Evolutionary conservation across 2,329 filamentous ascomycete species (phyloP).

Genomic region (Coniochaeta prunicola): DNA sequence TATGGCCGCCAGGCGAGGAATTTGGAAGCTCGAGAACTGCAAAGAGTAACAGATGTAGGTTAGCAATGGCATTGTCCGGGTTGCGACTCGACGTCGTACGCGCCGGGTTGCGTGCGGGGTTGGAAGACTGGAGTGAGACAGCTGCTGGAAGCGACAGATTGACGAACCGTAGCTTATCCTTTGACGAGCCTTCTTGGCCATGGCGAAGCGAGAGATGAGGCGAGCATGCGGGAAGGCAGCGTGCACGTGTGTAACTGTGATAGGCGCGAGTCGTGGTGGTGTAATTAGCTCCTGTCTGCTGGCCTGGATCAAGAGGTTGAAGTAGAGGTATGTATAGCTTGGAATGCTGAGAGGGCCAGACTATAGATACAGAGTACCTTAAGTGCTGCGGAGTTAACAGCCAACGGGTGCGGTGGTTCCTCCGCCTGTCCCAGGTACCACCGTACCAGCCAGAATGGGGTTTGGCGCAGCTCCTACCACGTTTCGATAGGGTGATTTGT

Average conservation of each 20-base stretch:
- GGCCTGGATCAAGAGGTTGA: neutral
- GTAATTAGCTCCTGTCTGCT: neutral
- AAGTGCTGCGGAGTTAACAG: neutral
- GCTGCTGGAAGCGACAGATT: constrained; percentile 4
- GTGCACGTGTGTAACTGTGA: neutral
- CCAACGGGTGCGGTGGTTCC: neutral
- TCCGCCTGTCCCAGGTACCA: neutral
- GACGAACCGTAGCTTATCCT: constrained; percentile 59
- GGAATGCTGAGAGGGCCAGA: neutral
- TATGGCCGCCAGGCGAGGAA: constrained; percentile 66
- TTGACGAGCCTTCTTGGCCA: constrained; percentile 60
- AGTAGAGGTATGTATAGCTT: neutral
- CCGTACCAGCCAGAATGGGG: neutral
- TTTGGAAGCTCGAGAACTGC: constrained; percentile 53
- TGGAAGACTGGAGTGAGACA: constrained; percentile 1
- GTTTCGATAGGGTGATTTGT: neutral
- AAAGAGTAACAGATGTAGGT: constrained; percentile 10
- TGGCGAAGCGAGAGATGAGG: constrained; percentile 22
- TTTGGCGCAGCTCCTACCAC: neutral
- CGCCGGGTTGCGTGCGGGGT: constrained; percentile 16
- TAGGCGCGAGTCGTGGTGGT: neutral
- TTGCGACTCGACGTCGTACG: constrained; percentile 2
- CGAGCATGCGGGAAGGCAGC: constrained; percentile 9
- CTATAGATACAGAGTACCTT: neutral
- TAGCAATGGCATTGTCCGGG: constrained; percentile 8